These are phyloP conservation scores for Zasmidium citrigriseum DNA, from an alignment of 2,329 filamentous ascomycete genomes.

Conservation along the genomic window DNA sequence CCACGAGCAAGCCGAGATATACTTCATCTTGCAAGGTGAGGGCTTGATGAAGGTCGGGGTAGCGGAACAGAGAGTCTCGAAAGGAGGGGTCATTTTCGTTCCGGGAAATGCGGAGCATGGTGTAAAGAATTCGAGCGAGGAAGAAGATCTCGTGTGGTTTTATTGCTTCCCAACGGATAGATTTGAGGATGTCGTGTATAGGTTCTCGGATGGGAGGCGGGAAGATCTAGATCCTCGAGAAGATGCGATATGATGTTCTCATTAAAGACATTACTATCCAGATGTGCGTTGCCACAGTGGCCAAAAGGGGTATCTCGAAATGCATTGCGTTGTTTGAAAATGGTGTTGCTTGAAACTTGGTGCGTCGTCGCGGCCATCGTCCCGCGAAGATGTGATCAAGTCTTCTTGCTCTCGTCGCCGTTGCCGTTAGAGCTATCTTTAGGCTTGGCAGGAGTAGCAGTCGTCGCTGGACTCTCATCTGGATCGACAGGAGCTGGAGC, in stretches of 20 bases:
- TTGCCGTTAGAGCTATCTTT: background rate
- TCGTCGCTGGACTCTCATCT: constrained; percentile 19
- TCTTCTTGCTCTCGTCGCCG: constrained; percentile 3
- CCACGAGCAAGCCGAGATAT: constrained; percentile 47
- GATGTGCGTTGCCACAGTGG: background rate
- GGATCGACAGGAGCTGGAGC: constrained; percentile 7
- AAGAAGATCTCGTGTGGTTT: constrained; percentile 12
- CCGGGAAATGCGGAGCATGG: constrained; percentile 48
- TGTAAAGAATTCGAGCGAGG: constrained; percentile 21
- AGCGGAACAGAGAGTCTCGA: constrained; percentile 31
- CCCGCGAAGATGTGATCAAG: too few species aligned
- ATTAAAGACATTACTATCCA: background rate
- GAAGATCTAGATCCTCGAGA: background rate
- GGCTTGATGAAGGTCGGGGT: constrained; percentile 44
- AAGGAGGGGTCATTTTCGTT: constrained; percentile 42
- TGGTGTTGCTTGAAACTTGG: background rate
- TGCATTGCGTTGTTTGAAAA: background rate
- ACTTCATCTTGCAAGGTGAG: constrained; percentile 41
- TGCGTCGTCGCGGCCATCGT: too few species aligned
- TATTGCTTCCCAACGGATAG: constrained; percentile 12
- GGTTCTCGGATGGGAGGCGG: constrained; percentile 4
- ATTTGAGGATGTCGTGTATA: constrained; percentile 13
- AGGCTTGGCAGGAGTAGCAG: constrained; percentile 6
- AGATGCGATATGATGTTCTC: background rate
- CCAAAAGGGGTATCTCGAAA: background rate